These are phyloP conservation scores for Usnea hakonensis DNA, from an alignment of 495 filamentous ascomycete species.

Conservation along the genomic window DNA sequence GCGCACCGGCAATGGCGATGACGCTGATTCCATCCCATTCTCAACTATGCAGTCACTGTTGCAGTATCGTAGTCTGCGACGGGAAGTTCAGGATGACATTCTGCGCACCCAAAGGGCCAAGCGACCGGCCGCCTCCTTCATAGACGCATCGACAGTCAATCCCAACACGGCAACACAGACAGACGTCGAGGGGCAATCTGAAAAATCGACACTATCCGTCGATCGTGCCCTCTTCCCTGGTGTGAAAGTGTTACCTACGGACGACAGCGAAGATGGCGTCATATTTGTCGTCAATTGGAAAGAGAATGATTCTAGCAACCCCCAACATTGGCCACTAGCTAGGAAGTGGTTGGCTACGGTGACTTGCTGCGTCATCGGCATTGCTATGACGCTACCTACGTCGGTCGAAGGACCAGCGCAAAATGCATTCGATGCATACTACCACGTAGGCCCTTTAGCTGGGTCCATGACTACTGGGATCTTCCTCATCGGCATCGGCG, in stretches of 20 bases:
- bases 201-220: neutral
- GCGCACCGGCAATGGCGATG: conserved; percentile 23
- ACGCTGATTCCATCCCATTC: conserved; percentile 28
- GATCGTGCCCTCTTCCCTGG: too few species aligned
- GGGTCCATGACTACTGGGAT: neutral
- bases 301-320: conserved; percentile 20
- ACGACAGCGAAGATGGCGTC: conserved; percentile 9
- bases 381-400: conserved; percentile 16
- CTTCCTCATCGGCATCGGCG: neutral
- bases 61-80: conserved; percentile 24
- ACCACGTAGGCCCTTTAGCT: neutral
- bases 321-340: conserved; percentile 11
- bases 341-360: conserved; percentile 20
- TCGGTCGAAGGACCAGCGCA: conserved; percentile 12
- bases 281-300: conserved; percentile 17
- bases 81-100: conserved; percentile 18
- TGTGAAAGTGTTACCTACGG: conserved; percentile 9
- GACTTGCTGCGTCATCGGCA: conserved; percentile 15
- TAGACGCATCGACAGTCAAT: neutral
- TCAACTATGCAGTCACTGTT: conserved; percentile 23
- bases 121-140: neutral
- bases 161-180: neutral
- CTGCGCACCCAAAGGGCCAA: conserved; percentile 4
- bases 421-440: neutral
- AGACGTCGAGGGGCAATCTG: neutral